Conservation (phyloP, 2,329 filamentous ascomycete genomes). For the Exophiala calicioides region DNA sequence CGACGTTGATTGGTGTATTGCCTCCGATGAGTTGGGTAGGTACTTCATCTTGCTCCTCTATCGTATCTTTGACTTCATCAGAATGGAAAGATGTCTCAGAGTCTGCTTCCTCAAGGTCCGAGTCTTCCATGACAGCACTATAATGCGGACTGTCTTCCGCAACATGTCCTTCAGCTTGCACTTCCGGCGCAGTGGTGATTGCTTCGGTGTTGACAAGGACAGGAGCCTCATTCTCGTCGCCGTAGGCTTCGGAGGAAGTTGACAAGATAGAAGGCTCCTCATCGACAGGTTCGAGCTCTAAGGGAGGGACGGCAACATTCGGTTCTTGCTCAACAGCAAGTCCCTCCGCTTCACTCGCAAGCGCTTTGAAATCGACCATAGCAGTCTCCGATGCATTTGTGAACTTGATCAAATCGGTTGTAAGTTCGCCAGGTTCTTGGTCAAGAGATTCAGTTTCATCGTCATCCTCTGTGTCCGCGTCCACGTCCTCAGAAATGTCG, state of each 20-base stretch:
- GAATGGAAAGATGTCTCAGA: too few species aligned
- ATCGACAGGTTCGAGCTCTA: slow-evolving; percentile 9
- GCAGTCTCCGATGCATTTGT: slow-evolving; percentile 27
- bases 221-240: slow-evolving; percentile 60
- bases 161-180: not conserved
- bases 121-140: not conserved
- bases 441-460: slow-evolving; percentile 28
- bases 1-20: too few species aligned
- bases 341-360: slow-evolving; percentile 27
- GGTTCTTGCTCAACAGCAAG: slow-evolving; percentile 28
- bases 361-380: slow-evolving; percentile 28
- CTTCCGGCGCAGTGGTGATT: not conserved
- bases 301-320: slow-evolving; percentile 25
- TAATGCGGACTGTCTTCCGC: slow-evolving; percentile 3
- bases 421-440: slow-evolving; percentile 15
- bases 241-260: slow-evolving; percentile 66
- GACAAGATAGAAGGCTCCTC: slow-evolving; percentile 41
- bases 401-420: slow-evolving; percentile 29
- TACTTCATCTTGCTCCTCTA: slow-evolving; percentile 1
- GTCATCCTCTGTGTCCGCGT: slow-evolving; percentile 12
- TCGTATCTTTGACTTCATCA: too few species aligned
- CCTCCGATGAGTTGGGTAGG: not conserved
- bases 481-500: not conserved
- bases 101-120: not conserved
- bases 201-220: not conserved